Evolutionary conservation across 257 asterid species (phyloP).

Genomic region (Petunia axillaris): DNA sequence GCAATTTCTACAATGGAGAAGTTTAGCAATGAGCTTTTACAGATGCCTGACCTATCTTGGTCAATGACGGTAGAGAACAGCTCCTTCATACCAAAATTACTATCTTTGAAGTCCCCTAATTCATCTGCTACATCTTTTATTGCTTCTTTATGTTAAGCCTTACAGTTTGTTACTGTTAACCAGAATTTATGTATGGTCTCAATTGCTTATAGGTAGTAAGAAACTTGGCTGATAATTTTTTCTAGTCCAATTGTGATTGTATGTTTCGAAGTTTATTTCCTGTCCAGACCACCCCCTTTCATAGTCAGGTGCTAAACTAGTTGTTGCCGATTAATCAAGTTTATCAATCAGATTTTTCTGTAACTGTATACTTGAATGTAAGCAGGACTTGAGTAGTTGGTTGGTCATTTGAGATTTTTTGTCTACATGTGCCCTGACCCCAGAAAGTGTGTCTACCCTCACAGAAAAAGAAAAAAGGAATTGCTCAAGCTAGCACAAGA

Average conservation of each 20-base stretch:
- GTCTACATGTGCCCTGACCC: slow-evolving; percentile 11
- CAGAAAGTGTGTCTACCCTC: not conserved
- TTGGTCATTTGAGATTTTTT: slow-evolving; percentile 2
- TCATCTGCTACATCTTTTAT: slow-evolving; percentile 14
- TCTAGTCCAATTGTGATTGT: slow-evolving; percentile 5
- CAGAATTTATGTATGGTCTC: not conserved
- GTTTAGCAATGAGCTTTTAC: not conserved
- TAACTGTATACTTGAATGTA: not conserved
- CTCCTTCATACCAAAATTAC: slow-evolving; percentile 1
- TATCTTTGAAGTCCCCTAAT: slow-evolving; percentile 11
- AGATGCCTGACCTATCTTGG: slow-evolving; percentile 4
- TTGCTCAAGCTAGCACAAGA: not conserved
- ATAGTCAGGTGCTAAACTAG: slow-evolving; percentile 12
- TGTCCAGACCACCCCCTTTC: slow-evolving; percentile 17
- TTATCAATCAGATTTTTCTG: not conserved
- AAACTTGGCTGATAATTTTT: not conserved
- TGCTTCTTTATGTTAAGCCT: not conserved
- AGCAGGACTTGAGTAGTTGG: not conserved
- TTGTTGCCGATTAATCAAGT: slow-evolving; percentile 6
- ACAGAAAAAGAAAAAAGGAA: slow-evolving; percentile 17
- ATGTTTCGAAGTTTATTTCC: slow-evolving; percentile 23
- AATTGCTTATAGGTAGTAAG: slow-evolving; percentile 11
- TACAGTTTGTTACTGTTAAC: slow-evolving; percentile 14
- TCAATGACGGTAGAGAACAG: not conserved
- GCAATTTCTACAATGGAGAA: slow-evolving; percentile 15